phyloP scores from a whole-genome alignment of 164 flowering plant genomes.

The Aristolochia contorta region DNA sequence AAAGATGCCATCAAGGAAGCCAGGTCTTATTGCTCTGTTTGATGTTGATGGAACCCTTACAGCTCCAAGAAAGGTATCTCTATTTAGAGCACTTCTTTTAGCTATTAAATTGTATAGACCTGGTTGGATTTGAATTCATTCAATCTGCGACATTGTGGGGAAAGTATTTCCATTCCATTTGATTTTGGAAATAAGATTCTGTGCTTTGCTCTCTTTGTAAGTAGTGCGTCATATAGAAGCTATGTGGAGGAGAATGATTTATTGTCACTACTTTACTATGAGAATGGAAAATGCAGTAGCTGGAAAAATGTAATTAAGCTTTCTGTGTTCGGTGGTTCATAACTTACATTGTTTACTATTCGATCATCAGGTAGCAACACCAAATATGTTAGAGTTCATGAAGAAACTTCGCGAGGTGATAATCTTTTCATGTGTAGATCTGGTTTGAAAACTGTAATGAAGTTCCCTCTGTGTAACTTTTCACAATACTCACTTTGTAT shows the following conservation, averaged over 20 bases:
- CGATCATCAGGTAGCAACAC: conserved; percentile 43
- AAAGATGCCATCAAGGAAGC: conserved; percentile 54
- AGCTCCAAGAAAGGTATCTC: conserved; percentile 78
- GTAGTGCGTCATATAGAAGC: no score
- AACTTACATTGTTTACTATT: not conserved
- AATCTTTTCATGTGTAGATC: not conserved
- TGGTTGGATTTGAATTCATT: not conserved
- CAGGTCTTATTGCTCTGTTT: conserved; percentile 81
- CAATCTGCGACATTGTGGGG: no score
- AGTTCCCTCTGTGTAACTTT: not conserved
- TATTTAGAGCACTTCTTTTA: conserved; percentile 2
- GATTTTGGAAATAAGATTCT: no score
- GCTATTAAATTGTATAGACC: not conserved
- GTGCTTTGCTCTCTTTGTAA: no score
- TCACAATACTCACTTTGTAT: not conserved
- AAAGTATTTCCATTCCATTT: no score
- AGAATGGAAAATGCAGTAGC: no score
- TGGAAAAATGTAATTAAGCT: no score
- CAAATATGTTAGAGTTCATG: conserved; percentile 73
- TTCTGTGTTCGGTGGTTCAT: no score
- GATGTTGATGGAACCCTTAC: conserved; percentile 99
- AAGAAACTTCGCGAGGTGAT: conserved; percentile 64
- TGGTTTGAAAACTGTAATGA: not conserved
- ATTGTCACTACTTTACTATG: no score
- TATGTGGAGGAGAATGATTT: no score